Evolutionary conservation across 345 rosid genomes (phyloP), one percentile per base, ranked within the genome.

Genomic region (Eutrema japonicum): DNA sequence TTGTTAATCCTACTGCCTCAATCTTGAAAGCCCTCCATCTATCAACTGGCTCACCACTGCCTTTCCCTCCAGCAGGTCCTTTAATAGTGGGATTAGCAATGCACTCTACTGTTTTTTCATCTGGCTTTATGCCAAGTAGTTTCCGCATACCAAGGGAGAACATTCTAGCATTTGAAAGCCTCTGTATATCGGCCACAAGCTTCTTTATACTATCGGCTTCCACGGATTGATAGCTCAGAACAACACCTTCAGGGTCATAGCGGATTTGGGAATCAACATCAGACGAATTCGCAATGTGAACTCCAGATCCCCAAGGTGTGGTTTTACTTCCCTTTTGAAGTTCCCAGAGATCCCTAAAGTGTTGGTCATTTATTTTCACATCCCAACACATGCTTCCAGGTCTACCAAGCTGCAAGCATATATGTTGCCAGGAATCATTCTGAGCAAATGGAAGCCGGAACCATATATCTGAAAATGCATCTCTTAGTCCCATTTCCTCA

Each of bases 351-450:
- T 96, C 99, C 79, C 93, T 88, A 75, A 96, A 96, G 80, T 96
- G 96, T 67, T 87, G 97, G 73, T 96, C 98, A 81, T 83, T 92
- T 77, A 96, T 88, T 80, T 92, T 94, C 71, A 94, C 97, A 84
- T 96, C 97, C 99, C 99, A 96, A 76, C 84, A 74, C 96, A 89
- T 96, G 83, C 87, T 90, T 87, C 98, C 99, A 64, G 97, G 97
- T 76, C 91, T 89, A 55, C 99, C 99, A 73, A 92, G 98, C 79
- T 93, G 89, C 83, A 96, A 83, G 87, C 99, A 90, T 72, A 96
- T 90, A 66, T 85, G 90, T 64, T 85, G 90, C 98, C 99, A 96
- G 4, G 97, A 88, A 86, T 88, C 86, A 13, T 83, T 89, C 41
- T 83, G 78, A 41, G 90, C 87, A 82, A 87, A 87, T 61, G 98